These are phyloP conservation scores for Pichia sp. DNA, from an alignment of 1,139 yeast genomes.

Conservation along the genomic window DNA sequence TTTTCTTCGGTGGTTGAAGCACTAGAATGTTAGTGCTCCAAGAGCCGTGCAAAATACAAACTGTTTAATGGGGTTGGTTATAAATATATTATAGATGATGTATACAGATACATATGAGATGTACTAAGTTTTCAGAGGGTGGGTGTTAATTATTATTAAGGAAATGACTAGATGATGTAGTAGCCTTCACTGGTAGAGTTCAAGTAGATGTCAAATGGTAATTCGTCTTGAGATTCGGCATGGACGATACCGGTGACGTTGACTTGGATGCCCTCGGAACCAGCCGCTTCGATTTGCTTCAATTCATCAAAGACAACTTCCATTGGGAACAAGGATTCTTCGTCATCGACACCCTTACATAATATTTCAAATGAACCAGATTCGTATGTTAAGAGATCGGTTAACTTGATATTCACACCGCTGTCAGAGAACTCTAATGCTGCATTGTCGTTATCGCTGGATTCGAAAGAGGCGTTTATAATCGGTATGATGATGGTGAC, in stretches of 20 bases:
- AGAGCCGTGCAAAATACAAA: constrained; percentile 1
- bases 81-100: not conserved
- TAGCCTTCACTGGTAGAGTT: constrained; percentile 64
- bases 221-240: constrained; percentile 38
- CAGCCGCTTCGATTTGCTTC: constrained; percentile 28
- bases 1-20: no score
- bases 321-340: constrained; percentile 90
- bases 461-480: constrained; percentile 54
- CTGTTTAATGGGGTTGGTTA: not conserved
- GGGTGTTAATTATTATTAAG: not conserved
- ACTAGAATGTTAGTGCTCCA: no score
- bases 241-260: constrained; percentile 24
- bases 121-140: not conserved
- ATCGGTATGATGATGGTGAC: constrained; percentile 68
- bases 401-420: constrained; percentile 59
- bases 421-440: constrained; percentile 52
- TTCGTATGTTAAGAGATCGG: constrained; percentile 46
- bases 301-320: constrained; percentile 50
- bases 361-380: constrained; percentile 80
- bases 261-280: constrained; percentile 27
- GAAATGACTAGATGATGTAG: constrained; percentile 47
- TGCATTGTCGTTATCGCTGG: constrained; percentile 47
- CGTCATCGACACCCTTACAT: constrained; percentile 64
- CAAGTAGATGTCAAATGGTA: constrained; percentile 72
- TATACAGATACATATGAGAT: not conserved